A percentile compares a stretch with the other conserved stretches of the same genome.
phyloP scores from a whole-genome alignment of 2,329 filamentous ascomycete genomes.

The Aspergillus ochraceoroseus region DNA sequence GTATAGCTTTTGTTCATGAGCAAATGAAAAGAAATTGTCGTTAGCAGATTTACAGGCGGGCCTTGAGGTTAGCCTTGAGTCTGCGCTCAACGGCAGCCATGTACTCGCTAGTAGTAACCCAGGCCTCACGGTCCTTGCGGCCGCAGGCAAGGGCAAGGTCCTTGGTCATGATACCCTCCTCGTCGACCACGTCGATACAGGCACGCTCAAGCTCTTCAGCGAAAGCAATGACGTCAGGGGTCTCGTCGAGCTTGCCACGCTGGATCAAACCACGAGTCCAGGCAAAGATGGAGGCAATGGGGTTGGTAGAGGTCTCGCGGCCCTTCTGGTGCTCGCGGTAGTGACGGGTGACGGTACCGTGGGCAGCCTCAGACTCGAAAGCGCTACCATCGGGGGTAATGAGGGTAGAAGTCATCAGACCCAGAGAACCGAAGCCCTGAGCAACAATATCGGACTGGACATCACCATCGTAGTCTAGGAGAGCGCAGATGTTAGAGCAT shows the following conservation, averaged over 20 bases:
- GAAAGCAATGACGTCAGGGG: slow-evolving; percentile 86
- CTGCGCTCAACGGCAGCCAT: slow-evolving; percentile 85
- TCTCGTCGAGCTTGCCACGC: slow-evolving; percentile 86
- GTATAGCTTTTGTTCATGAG: slow-evolving; percentile 16
- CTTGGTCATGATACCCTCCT: slow-evolving; percentile 98
- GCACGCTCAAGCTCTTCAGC: slow-evolving; percentile 89
- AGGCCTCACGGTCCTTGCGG: slow-evolving; percentile 75
- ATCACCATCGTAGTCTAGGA: slow-evolving; percentile 90
- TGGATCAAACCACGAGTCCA: slow-evolving; percentile 94
- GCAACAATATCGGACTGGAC: slow-evolving; percentile 98
- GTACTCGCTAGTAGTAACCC: slow-evolving; percentile 90
- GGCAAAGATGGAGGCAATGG: slow-evolving; percentile 97
- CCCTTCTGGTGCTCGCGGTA: slow-evolving; percentile 99
- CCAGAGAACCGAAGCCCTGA: slow-evolving; percentile 95
- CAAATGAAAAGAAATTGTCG: slow-evolving; percentile 9
- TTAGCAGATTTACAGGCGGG: slow-evolving; percentile 32
- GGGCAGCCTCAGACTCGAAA: slow-evolving; percentile 94
- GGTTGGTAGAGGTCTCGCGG: slow-evolving; percentile 94
- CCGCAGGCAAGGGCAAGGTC: slow-evolving; percentile 93
- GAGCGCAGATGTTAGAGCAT: not conserved
- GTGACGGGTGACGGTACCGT: slow-evolving; percentile 97
- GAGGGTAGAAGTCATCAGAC: slow-evolving; percentile 96
- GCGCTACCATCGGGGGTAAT: slow-evolving; percentile 95
- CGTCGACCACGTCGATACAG: slow-evolving; percentile 87
- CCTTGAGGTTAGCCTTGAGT: slow-evolving; percentile 66